Evolutionary conservation across 2,329 filamentous ascomycete genomes (phyloP).

Genomic region (Xylaria sp.): DNA sequence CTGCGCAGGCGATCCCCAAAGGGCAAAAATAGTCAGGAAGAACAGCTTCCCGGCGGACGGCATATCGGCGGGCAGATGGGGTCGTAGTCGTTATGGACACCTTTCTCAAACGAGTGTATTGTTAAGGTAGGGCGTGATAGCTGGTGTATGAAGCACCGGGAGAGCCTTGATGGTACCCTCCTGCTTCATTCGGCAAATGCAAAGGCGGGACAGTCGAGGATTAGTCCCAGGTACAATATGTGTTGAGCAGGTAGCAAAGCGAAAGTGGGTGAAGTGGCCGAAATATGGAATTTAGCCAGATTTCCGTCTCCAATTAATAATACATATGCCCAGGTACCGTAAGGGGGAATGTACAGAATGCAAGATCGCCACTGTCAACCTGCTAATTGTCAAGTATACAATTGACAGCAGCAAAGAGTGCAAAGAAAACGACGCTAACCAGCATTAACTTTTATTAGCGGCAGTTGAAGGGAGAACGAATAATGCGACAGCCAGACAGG

Average conservation of each 20-base stretch:
- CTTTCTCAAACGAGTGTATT: slow-evolving; percentile 25
- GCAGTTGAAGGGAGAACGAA: neutral
- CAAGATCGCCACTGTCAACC: slow-evolving; percentile 17
- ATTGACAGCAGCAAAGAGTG: neutral
- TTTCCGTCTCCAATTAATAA: slow-evolving; percentile 21
- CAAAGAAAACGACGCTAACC: neutral
- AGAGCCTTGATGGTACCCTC: slow-evolving; percentile 25
- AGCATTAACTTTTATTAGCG: slow-evolving; percentile 7
- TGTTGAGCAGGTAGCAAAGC: neutral
- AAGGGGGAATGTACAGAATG: slow-evolving; percentile 18
- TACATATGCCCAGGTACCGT: neutral
- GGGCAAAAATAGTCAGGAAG: slow-evolving; percentile 65
- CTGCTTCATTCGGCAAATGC: slow-evolving; percentile 39
- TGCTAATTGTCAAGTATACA: slow-evolving; percentile 2
- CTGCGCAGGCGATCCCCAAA: slow-evolving; percentile 61
- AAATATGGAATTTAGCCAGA: slow-evolving; percentile 40
- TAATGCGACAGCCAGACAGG: neutral
- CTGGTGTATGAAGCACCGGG: slow-evolving; percentile 19
- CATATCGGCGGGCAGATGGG: slow-evolving; percentile 53
- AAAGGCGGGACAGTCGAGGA: slow-evolving; percentile 17
- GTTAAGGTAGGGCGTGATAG: slow-evolving; percentile 7
- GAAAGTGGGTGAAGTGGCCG: slow-evolving; percentile 23
- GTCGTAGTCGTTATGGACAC: slow-evolving; percentile 35
- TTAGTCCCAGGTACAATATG: neutral
- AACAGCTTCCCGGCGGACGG: slow-evolving; percentile 64